Base-by-base conservation (phyloP, 495 filamentous ascomycete species). In the Saxispiralis lemnorum region DNA sequence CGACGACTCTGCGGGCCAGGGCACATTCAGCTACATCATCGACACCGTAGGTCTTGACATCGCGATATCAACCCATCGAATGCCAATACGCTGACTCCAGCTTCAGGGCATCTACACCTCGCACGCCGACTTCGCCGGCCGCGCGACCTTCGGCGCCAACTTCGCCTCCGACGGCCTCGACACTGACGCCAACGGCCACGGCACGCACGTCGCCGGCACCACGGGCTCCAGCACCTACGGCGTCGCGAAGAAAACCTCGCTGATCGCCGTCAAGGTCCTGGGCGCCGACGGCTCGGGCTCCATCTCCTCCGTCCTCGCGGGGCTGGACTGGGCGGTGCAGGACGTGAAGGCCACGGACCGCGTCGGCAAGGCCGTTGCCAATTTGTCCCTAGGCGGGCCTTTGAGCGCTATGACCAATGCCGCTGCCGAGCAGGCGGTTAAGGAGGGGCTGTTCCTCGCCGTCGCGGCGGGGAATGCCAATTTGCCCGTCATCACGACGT, bases 11-110 rank as follows among this genome's bases (percentile, higher is more conserved):
- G 57, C 67, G 11, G 68, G 67, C 5, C 33, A 45, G 0, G 66
- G 62, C 11, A 68, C 68, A 7, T 67, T 70, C 44, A 64, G 71
- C 44, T 71, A 71, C 48, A 43, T 71, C 20, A 46, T 71, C 17
- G 68, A 71, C 43, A 69, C 63, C 2, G 24, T 28, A 9, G 9
- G 24, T 5, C 9, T 28, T 28, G 24, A 28, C 24, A 9, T 28
- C 24, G 24, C 24, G 24, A 28, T 28, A 9, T 4, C 24, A 28
- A 28, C 4, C 24, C 24, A 28, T 4, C 24, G 24, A 5, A 9
- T 28, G 24, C 4, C 24, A 4, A 28, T 9, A 9, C 9, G 24
- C 24, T 28, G 9, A 52, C 41, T 28, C 9, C 24, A 9, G 24
- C 24, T 4, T 28, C 24, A 28, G 24, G 68, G 69, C 20, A 58